These are phyloP conservation scores for Calonectria leucothoes DNA, from an alignment of 2,329 filamentous ascomycete species.

Conservation along the genomic window DNA sequence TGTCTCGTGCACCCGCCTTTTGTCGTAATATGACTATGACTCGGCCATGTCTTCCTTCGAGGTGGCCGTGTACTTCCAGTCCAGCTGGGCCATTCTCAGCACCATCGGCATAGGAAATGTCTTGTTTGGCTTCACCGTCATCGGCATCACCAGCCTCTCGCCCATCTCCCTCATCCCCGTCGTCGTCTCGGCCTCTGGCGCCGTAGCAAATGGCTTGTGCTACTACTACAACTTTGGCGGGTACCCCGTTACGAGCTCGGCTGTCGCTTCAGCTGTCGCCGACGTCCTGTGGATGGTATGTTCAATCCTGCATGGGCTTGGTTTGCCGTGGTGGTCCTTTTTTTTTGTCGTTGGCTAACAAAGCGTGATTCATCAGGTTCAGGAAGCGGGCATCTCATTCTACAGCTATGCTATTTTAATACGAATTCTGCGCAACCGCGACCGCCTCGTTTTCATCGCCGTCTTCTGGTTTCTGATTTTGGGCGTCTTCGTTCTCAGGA, in stretches of 20 bases:
- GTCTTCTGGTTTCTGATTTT: conserved; percentile 69
- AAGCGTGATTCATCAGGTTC: conserved; percentile 42
- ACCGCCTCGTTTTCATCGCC: conserved; percentile 56
- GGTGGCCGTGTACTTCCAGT: conserved; percentile 49
- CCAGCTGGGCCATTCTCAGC: conserved; percentile 57
- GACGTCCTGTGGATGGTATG: conserved; percentile 55
- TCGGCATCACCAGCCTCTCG: conserved; percentile 50
- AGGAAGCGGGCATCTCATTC: conserved; percentile 55
- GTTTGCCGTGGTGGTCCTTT: background rate
- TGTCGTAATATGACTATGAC: background rate
- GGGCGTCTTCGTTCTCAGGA: conserved; percentile 61
- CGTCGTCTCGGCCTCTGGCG: conserved; percentile 48
- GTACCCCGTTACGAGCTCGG: conserved; percentile 22
- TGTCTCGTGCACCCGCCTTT: background rate
- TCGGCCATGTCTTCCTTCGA: conserved; percentile 14
- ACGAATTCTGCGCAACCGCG: conserved; percentile 58
- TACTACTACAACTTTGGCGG: conserved; percentile 51
- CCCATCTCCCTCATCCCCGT: conserved; percentile 48
- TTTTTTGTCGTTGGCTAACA: background rate
- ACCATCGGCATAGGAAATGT: conserved; percentile 52
- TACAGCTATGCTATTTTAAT: conserved; percentile 64
- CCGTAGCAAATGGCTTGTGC: conserved; percentile 53
- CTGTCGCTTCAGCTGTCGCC: conserved; percentile 50
- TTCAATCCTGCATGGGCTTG: background rate
- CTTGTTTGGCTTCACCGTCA: conserved; percentile 49